These are phyloP conservation scores for Solanum corneliomulleri DNA, from an alignment of 257 asterid genomes.

Conservation along the genomic window DNA sequence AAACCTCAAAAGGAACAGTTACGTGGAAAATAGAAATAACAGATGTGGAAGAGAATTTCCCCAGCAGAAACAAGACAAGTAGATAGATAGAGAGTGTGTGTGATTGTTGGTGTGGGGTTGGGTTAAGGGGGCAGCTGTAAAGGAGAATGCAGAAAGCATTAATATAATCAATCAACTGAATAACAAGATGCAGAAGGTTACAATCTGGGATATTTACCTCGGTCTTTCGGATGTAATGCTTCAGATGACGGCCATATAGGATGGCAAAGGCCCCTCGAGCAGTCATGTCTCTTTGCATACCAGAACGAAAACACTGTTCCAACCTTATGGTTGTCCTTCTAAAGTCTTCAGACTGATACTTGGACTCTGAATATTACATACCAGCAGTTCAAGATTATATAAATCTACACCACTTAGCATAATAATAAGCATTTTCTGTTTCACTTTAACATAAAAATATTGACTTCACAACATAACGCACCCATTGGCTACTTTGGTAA, in stretches of 20 bases:
- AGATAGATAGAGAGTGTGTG: background rate
- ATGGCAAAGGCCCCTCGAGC: conserved; percentile 72
- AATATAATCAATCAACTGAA: background rate
- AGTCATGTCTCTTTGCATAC: conserved; percentile 59
- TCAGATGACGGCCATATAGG: conserved; percentile 74
- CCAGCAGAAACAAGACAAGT: background rate
- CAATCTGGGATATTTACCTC: conserved; percentile 40
- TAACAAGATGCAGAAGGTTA: conserved; percentile 3
- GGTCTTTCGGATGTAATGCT: conserved; percentile 62
- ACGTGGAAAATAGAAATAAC: background rate
- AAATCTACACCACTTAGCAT: background rate
- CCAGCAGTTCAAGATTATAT: background rate
- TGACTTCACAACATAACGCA: background rate
- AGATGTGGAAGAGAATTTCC: background rate
- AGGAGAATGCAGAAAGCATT: background rate
- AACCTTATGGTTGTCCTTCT: conserved; percentile 74
- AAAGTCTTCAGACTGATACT: conserved; percentile 55
- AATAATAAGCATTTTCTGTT: background rate
- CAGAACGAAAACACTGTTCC: conserved; percentile 70
- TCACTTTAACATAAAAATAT: background rate
- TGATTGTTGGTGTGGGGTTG: background rate
- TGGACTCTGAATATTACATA: conserved; percentile 36
- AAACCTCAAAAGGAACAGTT: background rate
- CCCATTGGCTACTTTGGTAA: background rate
- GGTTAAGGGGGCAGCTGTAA: background rate